Percentiles rank a stretch among this genome's conserved stretches.
phyloP scores from a whole-genome alignment of 2,329 filamentous ascomycete species.

The Pseudogymnoascus pannorum region DNA sequence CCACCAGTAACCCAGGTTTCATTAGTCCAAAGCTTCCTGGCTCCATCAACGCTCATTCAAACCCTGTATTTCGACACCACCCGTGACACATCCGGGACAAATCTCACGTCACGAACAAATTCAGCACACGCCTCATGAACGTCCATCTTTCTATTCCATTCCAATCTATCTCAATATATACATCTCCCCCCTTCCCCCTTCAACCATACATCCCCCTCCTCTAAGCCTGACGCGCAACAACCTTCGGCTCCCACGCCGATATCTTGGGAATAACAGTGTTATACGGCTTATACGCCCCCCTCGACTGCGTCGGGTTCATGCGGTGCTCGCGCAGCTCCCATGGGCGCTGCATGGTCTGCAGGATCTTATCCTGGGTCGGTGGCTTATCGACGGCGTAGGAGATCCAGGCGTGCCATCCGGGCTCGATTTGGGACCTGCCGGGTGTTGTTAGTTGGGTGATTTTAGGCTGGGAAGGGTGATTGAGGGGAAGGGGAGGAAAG shows the following conservation, averaged over 20 bases:
- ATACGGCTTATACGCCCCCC: conserved; percentile 85
- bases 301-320: conserved; percentile 67
- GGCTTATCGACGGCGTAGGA: conserved; percentile 87
- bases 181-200: conserved; percentile 14
- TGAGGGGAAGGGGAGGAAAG: background rate
- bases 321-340: conserved; percentile 71
- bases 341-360: conserved; percentile 57
- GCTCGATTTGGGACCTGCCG: conserved; percentile 72
- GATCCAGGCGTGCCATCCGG: conserved; percentile 98
- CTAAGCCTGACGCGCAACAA: conserved; percentile 23
- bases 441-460: background rate
- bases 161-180: conserved; percentile 21
- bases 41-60: background rate
- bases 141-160: background rate
- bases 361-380: conserved; percentile 65
- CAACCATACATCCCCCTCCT: background rate
- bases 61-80: background rate
- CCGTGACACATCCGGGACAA: background rate
- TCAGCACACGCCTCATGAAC: background rate
- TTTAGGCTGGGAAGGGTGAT: background rate
- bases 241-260: conserved; percentile 42
- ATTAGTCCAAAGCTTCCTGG: background rate
- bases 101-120: background rate
- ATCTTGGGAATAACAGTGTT: conserved; percentile 44
- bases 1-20: background rate